Evolutionary conservation across 2,329 filamentous ascomycete species (phyloP).

Genomic region (Paraphaeosphaeria sporulosa): DNA sequence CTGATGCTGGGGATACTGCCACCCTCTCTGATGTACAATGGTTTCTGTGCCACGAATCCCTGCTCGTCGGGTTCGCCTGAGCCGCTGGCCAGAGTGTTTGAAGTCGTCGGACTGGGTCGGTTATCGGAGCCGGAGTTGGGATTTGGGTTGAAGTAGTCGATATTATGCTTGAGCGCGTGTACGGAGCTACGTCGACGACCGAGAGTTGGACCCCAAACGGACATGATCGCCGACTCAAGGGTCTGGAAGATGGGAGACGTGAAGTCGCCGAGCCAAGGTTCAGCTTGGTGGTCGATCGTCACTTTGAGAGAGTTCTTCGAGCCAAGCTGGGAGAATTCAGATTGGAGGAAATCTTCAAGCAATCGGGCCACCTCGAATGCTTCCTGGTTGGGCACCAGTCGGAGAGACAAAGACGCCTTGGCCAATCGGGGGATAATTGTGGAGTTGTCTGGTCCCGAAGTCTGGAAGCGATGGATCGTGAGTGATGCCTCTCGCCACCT

Average conservation of each 20-base stretch:
- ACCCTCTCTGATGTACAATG: constrained; percentile 93
- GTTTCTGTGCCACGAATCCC: constrained; percentile 56
- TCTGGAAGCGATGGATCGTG: constrained; percentile 91
- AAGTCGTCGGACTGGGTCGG: constrained; percentile 56
- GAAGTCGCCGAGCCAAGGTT: constrained; percentile 94
- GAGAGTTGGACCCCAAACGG: constrained; percentile 75
- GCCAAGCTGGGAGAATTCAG: constrained; percentile 75
- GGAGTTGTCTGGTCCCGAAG: constrained; percentile 85
- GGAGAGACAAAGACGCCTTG: constrained; percentile 85
- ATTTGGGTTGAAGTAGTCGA: constrained; percentile 12
- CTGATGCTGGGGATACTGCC: constrained; percentile 94
- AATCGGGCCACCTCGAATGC: constrained; percentile 76
- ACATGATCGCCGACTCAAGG: constrained; percentile 82
- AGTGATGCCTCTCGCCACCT: constrained; percentile 95
- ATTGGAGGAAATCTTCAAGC: constrained; percentile 71
- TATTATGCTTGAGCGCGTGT: constrained; percentile 18
- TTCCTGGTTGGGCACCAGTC: constrained; percentile 92
- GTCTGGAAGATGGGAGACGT: constrained; percentile 90
- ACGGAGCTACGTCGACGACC: constrained; percentile 40
- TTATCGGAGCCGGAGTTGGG: constrained; percentile 16
- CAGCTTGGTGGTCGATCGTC: constrained; percentile 89
- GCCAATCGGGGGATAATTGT: constrained; percentile 91
- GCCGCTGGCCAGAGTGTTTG: constrained; percentile 59
- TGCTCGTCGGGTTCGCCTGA: constrained; percentile 27
- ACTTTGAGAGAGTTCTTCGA: constrained; percentile 83